These are phyloP conservation scores for Cladosporium velox DNA, from an alignment of 2,329 filamentous ascomycete species.

Conservation along the genomic window DNA sequence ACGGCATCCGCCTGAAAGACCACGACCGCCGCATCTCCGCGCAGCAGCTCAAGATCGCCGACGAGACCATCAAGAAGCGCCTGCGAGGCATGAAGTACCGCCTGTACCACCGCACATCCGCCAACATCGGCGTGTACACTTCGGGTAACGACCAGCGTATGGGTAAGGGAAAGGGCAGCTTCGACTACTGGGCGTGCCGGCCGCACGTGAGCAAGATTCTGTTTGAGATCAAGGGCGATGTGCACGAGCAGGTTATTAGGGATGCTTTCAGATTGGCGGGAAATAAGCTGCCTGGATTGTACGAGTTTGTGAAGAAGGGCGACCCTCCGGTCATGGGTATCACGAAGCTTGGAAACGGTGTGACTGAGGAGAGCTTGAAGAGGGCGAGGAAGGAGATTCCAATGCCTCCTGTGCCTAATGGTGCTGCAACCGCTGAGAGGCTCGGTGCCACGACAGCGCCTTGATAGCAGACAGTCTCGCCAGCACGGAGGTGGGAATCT, in stretches of 20 bases:
- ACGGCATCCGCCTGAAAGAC: constrained; percentile 89
- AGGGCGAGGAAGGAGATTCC: constrained; percentile 55
- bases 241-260: constrained; percentile 91
- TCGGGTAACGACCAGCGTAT: constrained; percentile 97
- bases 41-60: constrained; percentile 81
- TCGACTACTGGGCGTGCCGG: constrained; percentile 93
- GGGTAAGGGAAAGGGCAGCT: constrained; percentile 98
- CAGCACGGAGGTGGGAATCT: background rate
- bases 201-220: constrained; percentile 88
- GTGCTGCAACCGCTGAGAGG: constrained; percentile 32
- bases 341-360: constrained; percentile 78
- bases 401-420: constrained; percentile 31
- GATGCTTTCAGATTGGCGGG: constrained; percentile 94
- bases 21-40: constrained; percentile 90
- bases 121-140: constrained; percentile 92
- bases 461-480: background rate
- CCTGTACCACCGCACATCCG: constrained; percentile 85
- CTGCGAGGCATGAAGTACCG: constrained; percentile 90
- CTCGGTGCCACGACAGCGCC: constrained; percentile 30
- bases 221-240: constrained; percentile 85
- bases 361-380: constrained; percentile 82
- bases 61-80: constrained; percentile 87
- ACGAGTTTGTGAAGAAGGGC: constrained; percentile 91
- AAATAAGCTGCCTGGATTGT: constrained; percentile 88
- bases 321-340: constrained; percentile 88